phyloP scores from a whole-genome alignment of 2,329 filamentous ascomycete genomes.

The Botryotinia calthae region DNA sequence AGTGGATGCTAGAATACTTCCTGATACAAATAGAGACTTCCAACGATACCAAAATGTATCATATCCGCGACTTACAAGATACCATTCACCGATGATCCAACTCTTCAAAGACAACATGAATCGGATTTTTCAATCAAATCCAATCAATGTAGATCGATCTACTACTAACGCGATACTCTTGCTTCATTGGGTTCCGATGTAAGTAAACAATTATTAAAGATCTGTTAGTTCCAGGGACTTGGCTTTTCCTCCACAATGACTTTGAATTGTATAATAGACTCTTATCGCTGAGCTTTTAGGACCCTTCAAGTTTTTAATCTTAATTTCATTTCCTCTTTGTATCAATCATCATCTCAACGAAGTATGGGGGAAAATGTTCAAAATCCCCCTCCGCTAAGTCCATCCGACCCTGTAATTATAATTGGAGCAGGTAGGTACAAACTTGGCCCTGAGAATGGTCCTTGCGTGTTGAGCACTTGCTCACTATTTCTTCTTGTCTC shows the following conservation, averaged over 20 bases:
- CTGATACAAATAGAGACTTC: background rate
- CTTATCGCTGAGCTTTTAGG: background rate
- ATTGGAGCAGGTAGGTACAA: constrained; percentile 31
- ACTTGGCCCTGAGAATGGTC: background rate
- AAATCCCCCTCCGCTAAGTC: background rate
- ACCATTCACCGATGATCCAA: background rate
- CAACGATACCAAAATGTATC: background rate
- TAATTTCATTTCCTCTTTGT: background rate
- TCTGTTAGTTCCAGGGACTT: background rate
- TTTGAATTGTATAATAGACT: background rate
- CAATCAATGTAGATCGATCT: background rate
- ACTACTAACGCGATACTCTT: background rate
- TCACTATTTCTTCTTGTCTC: background rate
- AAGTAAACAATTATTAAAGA: background rate
- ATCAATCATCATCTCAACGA: background rate
- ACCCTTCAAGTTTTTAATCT: background rate
- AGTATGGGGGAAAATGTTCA: background rate
- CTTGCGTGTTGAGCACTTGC: background rate
- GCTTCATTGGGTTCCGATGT: background rate
- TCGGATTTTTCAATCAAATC: background rate
- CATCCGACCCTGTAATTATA: constrained; percentile 24
- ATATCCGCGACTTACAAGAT: background rate
- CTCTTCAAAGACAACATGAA: background rate
- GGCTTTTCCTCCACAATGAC: background rate
- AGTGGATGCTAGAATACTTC: background rate